phyloP scores from a whole-genome alignment of 2,329 filamentous ascomycete species.

The Cercospora brassicicola region DNA sequence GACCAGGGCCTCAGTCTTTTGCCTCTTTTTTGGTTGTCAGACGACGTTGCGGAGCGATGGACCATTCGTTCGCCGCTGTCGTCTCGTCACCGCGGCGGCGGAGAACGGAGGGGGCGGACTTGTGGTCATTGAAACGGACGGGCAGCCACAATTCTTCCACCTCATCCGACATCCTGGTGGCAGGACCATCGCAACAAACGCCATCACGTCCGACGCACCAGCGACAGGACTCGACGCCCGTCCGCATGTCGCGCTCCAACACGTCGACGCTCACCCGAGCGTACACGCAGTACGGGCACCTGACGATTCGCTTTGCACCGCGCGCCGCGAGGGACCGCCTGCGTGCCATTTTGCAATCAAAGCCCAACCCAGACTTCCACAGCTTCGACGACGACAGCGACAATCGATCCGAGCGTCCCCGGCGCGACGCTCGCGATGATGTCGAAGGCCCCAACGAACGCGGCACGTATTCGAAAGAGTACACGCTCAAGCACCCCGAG shows the following conservation, averaged over 20 bases:
- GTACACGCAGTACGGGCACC: constrained; percentile 9
- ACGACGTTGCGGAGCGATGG: constrained; percentile 12
- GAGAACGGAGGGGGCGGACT: constrained; percentile 9
- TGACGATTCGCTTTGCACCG: constrained; percentile 20
- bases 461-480: constrained; percentile 37
- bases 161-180: constrained; percentile 34
- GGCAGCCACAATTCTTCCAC: constrained; percentile 27
- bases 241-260: constrained; percentile 6
- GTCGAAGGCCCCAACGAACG: constrained; percentile 34
- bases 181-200: constrained; percentile 19
- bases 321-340: constrained; percentile 17
- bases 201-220: not conserved
- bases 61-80: constrained; percentile 1
- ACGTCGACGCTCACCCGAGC: constrained; percentile 4
- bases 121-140: constrained; percentile 18
- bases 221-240: not conserved
- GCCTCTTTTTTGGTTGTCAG: constrained; percentile 2
- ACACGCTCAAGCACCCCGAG: constrained; percentile 35
- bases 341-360: constrained; percentile 18
- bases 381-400: constrained; percentile 9
- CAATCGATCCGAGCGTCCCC: not conserved
- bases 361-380: constrained; percentile 13
- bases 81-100: constrained; percentile 18
- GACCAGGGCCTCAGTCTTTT: constrained; percentile 8
- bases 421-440: constrained; percentile 6